A percentile compares a stretch with the other conserved stretches of the same genome.
Conservation (phyloP, 805 yeast genomes). For the Zygoascus bituminiphila region DNA sequence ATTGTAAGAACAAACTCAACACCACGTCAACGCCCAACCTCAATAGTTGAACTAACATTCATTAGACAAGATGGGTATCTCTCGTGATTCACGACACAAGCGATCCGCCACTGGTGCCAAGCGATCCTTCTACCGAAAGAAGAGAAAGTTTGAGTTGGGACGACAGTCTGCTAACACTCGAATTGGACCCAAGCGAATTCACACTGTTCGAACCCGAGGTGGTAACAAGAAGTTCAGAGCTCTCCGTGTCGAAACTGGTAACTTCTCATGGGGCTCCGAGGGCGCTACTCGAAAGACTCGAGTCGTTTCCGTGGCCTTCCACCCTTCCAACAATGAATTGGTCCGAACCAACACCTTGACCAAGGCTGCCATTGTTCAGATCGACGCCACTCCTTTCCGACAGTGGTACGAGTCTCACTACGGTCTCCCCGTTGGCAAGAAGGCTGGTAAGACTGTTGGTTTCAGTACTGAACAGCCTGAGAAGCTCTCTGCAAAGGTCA, state of each 20-base stretch:
- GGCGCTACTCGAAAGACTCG: slow-evolving; percentile 99
- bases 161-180: slow-evolving; percentile 99
- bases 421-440: slow-evolving; percentile 90
- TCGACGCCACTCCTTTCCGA: slow-evolving; percentile 99
- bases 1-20: background rate
- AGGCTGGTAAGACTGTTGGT: slow-evolving; percentile 37
- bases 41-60: background rate
- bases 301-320: slow-evolving; percentile 95
- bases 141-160: slow-evolving; percentile 99
- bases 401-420: slow-evolving; percentile 99
- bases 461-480: slow-evolving; percentile 30
- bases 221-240: slow-evolving; percentile 99
- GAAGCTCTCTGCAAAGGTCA: slow-evolving; percentile 82
- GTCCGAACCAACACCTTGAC: slow-evolving; percentile 99
- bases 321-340: slow-evolving; percentile 99
- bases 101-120: slow-evolving; percentile 99
- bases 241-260: slow-evolving; percentile 93
- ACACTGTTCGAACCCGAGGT: slow-evolving; percentile 99
- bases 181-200: slow-evolving; percentile 98
- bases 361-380: slow-evolving; percentile 97
- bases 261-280: slow-evolving; percentile 99
- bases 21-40: background rate
- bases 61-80: slow-evolving; percentile 86
- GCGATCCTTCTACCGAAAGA: slow-evolving; percentile 99
- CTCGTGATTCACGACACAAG: slow-evolving; percentile 99